Base-by-base conservation (phyloP, 2,329 filamentous ascomycete genomes). In the Dothiorella sarmentorum region DNA sequence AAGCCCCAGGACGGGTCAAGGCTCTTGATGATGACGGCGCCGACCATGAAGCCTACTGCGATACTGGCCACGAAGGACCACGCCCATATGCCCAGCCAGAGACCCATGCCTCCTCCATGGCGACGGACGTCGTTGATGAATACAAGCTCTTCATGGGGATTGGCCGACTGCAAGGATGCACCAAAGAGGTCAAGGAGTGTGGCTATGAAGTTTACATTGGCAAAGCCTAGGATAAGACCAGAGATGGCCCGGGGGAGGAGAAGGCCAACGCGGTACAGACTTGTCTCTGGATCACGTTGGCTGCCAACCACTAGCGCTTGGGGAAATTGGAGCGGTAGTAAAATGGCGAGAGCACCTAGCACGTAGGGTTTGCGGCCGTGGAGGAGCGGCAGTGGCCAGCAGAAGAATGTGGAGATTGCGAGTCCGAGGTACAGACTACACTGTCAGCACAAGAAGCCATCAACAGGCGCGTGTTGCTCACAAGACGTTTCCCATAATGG, bases 1-100 rank as follows among this genome's bases (percentile, higher is more conserved):
- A 92, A 89, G 0, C 89, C 89, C 87, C 86, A 91, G 1, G 82
- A 81, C 2, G 89, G 87, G 55, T 81, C 80, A 31, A 85, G 71
- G 9, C 70, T 72, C 62, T 86, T 82, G 64, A 91, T 90, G 64
- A 91, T 82, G 35, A 80, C 75, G 10, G 88, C 87, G 3, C 89
- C 89, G 37, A 89, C 76, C 59, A 89, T 74, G 67, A 91, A 92
- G 0, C 89, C 89, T 35, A 90, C 68, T 0, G 85, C 83, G 20
- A 91, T 78, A 20, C 87, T 89, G 5, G 85, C 87, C 65, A 89
- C 84, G 71, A 84, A 89, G 68, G 85, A 87, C 82, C 85, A 87
- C 68, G 87, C 89, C 84, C 86, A 92, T 57, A 89, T 79, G 1
- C 87, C 87, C 9, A 91, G 78, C 89, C 89, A 92, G n/a, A 89